A percentile compares a stretch with the other conserved stretches of the same genome.
Evolutionary conservation across 1,284 basidiomycete genomes (phyloP).

Genomic region (Pholiota adiposa): DNA sequence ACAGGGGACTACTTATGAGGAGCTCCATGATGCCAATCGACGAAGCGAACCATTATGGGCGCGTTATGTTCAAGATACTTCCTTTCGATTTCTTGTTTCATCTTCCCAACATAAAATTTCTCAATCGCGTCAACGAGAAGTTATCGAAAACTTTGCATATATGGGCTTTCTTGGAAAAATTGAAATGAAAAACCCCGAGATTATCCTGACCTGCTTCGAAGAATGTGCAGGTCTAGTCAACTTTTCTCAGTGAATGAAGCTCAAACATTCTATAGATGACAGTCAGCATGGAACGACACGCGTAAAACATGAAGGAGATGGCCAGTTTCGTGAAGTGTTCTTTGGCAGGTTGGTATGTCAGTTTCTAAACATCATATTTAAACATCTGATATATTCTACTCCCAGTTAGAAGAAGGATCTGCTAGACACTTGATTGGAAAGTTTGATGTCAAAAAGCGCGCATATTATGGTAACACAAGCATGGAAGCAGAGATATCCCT

Average conservation of each 20-base stretch:
- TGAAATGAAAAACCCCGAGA: constrained; percentile 81
- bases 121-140: constrained; percentile 62
- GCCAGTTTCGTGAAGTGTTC: constrained; percentile 71
- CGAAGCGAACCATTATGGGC: constrained; percentile 57
- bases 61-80: constrained; percentile 62
- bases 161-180: constrained; percentile 87
- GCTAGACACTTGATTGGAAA: constrained; percentile 70
- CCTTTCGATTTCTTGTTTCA: constrained; percentile 84
- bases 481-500: constrained; percentile 98
- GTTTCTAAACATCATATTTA: neutral
- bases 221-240: constrained; percentile 70
- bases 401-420: constrained; percentile 71
- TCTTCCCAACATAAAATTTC: constrained; percentile 80
- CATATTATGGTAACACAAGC: constrained; percentile 94
- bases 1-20: constrained; percentile 67
- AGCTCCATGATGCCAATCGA: constrained; percentile 67
- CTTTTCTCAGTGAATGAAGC: neutral
- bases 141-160: constrained; percentile 85
- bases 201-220: constrained; percentile 84
- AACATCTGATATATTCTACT: constrained; percentile 5
- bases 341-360: constrained; percentile 86
- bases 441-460: constrained; percentile 90
- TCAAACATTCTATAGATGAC: constrained; percentile 42
- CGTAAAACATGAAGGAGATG: constrained; percentile 63
- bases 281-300: constrained; percentile 49